These are phyloP conservation scores for Thraustotheca clavata DNA, from an alignment of 352 stramenopile species.

Conservation along the genomic window DNA sequence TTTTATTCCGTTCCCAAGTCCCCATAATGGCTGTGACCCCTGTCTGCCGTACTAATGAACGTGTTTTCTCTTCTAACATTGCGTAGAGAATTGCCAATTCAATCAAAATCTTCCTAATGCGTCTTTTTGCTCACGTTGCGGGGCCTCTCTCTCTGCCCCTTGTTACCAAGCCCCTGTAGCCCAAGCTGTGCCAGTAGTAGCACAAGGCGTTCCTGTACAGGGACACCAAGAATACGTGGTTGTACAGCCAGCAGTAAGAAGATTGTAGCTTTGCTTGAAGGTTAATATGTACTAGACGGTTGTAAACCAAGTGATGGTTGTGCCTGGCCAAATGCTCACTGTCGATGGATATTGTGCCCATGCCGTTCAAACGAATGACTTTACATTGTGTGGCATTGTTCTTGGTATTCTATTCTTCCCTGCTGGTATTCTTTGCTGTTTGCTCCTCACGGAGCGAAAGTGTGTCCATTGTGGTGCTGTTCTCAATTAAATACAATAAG, in stretches of 20 bases:
- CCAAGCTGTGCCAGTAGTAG: conserved; percentile 7
- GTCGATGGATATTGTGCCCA: conserved; percentile 16
- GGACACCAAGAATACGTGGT: conserved; percentile 16
- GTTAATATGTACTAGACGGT: not conserved
- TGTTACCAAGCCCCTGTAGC: not conserved
- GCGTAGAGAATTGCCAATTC: conserved; percentile 19
- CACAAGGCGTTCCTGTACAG: conserved; percentile 1
- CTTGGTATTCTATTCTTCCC: conserved; percentile 22
- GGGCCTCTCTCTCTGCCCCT: not conserved
- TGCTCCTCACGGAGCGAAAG: conserved; percentile 20
- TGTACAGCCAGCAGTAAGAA: not conserved
- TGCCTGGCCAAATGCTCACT: conserved; percentile 17
- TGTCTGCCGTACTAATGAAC: not conserved
- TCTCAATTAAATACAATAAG: conserved; percentile 8
- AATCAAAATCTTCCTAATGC: conserved; percentile 1
- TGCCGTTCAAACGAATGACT: conserved; percentile 21
- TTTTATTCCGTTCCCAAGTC: not conserved
- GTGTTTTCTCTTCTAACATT: not conserved
- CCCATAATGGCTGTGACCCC: not conserved
- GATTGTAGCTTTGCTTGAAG: not conserved
- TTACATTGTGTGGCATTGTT: conserved; percentile 14
- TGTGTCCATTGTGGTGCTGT: conserved; percentile 16
- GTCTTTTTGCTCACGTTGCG: conserved; percentile 17
- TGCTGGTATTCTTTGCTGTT: conserved; percentile 20
- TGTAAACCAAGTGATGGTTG: conserved; percentile 1